Conservation (phyloP, 129 eudicot genomes). For the Helianthus tuberosus region DNA sequence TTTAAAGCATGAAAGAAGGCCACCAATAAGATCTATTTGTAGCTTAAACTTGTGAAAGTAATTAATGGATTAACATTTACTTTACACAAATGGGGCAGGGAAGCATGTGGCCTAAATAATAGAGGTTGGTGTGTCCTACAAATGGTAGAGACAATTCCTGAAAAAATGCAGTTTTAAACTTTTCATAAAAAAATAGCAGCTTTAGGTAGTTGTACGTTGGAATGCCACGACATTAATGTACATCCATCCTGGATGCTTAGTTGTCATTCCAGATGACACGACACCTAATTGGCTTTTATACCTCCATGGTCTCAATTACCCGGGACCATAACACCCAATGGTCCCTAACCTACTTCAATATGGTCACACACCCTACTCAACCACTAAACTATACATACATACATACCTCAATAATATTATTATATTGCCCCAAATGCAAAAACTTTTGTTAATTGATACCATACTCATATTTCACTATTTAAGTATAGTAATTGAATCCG, state of each 20-base stretch:
- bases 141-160: not conserved
- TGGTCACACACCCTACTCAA: constrained; percentile 21
- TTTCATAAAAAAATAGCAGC: not conserved
- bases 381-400: constrained; percentile 14
- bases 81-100: not conserved
- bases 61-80: constrained; percentile 5
- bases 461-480: not conserved
- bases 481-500: too few relatives aligned
- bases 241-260: constrained; percentile 39
- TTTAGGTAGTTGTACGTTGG: constrained; percentile 21
- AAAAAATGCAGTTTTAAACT: not conserved
- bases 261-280: constrained; percentile 33
- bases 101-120: constrained; percentile 36
- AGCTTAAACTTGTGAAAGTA: constrained; percentile 17
- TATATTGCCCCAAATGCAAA: constrained; percentile 18
- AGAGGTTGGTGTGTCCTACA: constrained; percentile 27
- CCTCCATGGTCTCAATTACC: constrained; percentile 29
- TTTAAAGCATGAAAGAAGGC: not conserved
- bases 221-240: constrained; percentile 27
- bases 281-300: constrained; percentile 34
- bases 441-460: not conserved
- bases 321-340: constrained; percentile 29
- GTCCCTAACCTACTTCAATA: constrained; percentile 27
- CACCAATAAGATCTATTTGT: not conserved
- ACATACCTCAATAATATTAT: constrained; percentile 22